Evolutionary conservation across 139 green algal genomes (phyloP).

Genomic region (Chlorella sp.): DNA sequence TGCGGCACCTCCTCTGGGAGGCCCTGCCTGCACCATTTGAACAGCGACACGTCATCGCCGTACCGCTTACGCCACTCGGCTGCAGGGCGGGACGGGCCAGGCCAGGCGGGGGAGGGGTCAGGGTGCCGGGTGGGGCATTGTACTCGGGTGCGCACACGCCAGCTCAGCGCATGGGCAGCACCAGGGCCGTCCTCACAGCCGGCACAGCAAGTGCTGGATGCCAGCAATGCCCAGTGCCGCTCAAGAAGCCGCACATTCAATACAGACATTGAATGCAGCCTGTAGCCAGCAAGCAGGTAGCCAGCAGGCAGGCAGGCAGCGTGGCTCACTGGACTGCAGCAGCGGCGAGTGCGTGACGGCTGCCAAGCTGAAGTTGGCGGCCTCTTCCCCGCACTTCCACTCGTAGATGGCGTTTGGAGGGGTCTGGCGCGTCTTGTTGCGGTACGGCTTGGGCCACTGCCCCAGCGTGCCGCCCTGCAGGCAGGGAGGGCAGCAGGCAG

Average conservation of each 20-base stretch:
- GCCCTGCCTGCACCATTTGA: slow-evolving; percentile 44
- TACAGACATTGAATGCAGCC: too few species aligned
- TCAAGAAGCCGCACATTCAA: too few species aligned
- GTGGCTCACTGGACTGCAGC: slow-evolving; percentile 25
- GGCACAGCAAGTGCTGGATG: not conserved
- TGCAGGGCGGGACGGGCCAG: too few species aligned
- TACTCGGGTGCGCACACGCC: not conserved
- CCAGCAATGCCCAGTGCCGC: too few species aligned
- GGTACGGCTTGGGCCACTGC: slow-evolving; percentile 32
- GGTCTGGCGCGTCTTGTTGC: slow-evolving; percentile 27
- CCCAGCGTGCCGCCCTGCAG: slow-evolving; percentile 23
- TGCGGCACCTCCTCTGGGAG: slow-evolving; percentile 36
- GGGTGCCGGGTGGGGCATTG: not conserved
- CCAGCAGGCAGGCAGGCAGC: not conserved
- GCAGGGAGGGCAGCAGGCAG: not conserved
- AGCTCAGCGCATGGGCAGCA: not conserved
- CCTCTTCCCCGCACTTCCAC: slow-evolving; percentile 18
- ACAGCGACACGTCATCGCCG: slow-evolving; percentile 12
- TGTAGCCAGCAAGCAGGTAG: not conserved
- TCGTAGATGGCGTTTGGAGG: slow-evolving; percentile 22
- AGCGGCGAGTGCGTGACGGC: not conserved
- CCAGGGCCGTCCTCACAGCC: not conserved
- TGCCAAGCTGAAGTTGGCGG: slow-evolving; percentile 1
- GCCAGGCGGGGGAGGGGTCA: not conserved
- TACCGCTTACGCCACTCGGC: slow-evolving; percentile 28